phyloP scores from a whole-genome alignment of 202 grass and related monocot genomes.

The Eragrostis tef region DNA sequence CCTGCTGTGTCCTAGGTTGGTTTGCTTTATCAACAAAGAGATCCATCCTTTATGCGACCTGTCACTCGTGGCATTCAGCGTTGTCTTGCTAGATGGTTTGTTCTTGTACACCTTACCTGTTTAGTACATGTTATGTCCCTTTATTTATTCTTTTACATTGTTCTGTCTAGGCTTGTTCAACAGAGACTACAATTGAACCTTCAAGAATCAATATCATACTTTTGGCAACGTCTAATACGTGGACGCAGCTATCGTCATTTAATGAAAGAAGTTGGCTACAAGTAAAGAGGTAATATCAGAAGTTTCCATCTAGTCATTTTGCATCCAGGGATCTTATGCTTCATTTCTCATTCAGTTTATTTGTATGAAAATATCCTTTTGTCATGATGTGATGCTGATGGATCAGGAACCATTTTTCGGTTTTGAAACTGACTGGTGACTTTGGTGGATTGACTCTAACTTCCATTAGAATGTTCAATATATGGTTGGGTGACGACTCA shows the following conservation, averaged over 20 bases:
- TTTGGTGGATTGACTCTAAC: constrained; percentile 35
- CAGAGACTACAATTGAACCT: constrained; percentile 76
- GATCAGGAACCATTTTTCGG: constrained; percentile 8
- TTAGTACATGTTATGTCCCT: constrained; percentile 7
- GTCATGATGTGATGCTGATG: constrained; percentile 22
- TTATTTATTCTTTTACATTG: constrained; percentile 16
- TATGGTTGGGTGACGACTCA: constrained; percentile 24
- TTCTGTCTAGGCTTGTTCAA: constrained; percentile 75
- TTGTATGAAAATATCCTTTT: constrained; percentile 21
- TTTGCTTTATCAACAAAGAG: constrained; percentile 88
- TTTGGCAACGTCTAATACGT: constrained; percentile 78
- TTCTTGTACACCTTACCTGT: constrained; percentile 36
- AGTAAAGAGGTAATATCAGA: constrained; percentile 59
- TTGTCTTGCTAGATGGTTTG: constrained; percentile 90
- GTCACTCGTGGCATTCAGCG: constrained; percentile 81
- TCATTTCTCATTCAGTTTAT: constrained; percentile 36
- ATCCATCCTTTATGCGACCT: constrained; percentile 88
- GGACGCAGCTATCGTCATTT: constrained; percentile 91
- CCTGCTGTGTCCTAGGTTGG: constrained; percentile 67
- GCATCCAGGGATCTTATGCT: not conserved
- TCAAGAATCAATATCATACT: constrained; percentile 64
- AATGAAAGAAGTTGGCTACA: constrained; percentile 92
- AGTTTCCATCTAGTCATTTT: constrained; percentile 17
- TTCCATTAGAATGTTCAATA: constrained; percentile 35
- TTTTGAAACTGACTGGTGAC: constrained; percentile 24